phyloP scores from a whole-genome alignment of 2,329 filamentous ascomycete species.

The Thielaviopsis ethacetica region DNA sequence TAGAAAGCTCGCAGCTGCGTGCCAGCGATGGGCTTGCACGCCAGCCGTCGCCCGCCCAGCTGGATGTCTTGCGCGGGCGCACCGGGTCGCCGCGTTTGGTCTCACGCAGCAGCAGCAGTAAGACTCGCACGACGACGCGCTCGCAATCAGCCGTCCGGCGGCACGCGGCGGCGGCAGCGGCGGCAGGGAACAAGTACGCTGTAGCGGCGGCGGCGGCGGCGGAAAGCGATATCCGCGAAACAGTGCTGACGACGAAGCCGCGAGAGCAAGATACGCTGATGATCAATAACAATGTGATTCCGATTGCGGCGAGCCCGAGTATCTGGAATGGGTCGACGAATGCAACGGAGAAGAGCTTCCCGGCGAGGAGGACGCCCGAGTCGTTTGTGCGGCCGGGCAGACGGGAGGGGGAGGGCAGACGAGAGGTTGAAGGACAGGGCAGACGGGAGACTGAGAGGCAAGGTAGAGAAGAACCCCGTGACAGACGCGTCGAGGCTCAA shows the following conservation, averaged over 20 bases:
- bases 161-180: not conserved
- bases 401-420: not conserved
- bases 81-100: not conserved
- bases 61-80: not conserved
- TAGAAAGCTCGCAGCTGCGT: not conserved
- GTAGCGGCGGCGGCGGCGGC: not conserved
- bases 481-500: not conserved
- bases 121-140: not conserved
- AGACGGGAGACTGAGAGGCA: not conserved
- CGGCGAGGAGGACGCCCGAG: no score
- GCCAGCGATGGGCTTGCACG: not conserved
- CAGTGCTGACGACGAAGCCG: not conserved
- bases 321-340: constrained; percentile 2
- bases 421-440: not conserved
- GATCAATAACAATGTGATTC: not conserved
- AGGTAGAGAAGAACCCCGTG: not conserved
- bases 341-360: not conserved
- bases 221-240: not conserved
- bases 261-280: not conserved
- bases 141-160: not conserved
- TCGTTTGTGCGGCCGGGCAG: no score
- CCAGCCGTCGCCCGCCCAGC: not conserved
- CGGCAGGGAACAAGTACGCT: no score
- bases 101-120: not conserved
- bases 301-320: not conserved